Conservation (phyloP, 148 eudicot species). For the Cornus kousa region DNA sequence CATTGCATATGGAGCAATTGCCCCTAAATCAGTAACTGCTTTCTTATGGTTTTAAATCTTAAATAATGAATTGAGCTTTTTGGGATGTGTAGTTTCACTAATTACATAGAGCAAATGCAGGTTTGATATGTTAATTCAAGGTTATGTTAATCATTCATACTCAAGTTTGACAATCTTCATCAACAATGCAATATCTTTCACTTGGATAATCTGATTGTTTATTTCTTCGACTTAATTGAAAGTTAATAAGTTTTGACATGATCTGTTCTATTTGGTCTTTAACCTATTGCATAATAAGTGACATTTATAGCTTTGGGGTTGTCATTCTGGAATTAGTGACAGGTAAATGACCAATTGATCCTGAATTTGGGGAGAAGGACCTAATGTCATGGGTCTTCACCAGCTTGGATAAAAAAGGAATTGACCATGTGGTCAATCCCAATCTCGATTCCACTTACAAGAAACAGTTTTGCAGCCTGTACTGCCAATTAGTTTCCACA, state of each 20-base stretch:
- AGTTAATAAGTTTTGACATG: too few relatives aligned
- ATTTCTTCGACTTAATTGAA: not conserved
- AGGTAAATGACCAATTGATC: slow-evolving; percentile 34
- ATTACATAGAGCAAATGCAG: not conserved
- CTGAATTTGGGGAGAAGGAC: slow-evolving; percentile 36
- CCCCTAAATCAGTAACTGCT: too few relatives aligned
- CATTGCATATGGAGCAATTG: too few relatives aligned
- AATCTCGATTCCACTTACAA: slow-evolving; percentile 24
- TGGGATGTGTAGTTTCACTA: too few relatives aligned
- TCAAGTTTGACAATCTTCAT: not conserved
- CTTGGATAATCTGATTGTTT: too few relatives aligned
- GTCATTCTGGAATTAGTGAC: slow-evolving; percentile 28
- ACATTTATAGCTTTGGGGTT: slow-evolving; percentile 37
- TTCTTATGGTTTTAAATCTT: not conserved
- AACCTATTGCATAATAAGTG: slow-evolving; percentile 38
- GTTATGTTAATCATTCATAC: too few relatives aligned
- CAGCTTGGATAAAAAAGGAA: slow-evolving; percentile 29
- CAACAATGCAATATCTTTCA: not conserved
- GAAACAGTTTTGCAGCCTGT: slow-evolving; percentile 20
- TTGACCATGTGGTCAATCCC: slow-evolving; percentile 29
- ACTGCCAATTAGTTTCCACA: too few relatives aligned
- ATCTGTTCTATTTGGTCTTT: too few relatives aligned
- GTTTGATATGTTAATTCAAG: not conserved
- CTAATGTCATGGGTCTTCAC: slow-evolving; percentile 38
- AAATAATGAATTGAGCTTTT: not conserved